Evolutionary conservation across 2,329 filamentous ascomycete species (phyloP), one percentile per base, ranked within the genome.

Genomic region (Penicillium digitatum): DNA sequence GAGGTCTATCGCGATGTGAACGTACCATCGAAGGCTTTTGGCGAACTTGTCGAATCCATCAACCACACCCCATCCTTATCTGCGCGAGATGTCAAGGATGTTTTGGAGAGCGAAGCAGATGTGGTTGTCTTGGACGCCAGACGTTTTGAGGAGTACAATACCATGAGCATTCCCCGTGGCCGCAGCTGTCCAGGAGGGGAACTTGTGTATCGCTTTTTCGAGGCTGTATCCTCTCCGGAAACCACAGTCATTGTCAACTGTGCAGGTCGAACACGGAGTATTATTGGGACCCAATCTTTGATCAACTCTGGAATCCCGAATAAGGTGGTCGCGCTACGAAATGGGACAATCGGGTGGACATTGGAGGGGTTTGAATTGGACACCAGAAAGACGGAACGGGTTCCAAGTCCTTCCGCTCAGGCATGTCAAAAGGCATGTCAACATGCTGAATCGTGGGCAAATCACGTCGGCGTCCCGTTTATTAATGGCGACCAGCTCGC

Each of bases 311-410:
- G 58, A 2, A 55, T 70, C 11, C 61, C 60, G 0, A 68, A 70
- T 44, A 66, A 60, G 43, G 66, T 70, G 8, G 38, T 66, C 34
- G 68, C 68, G 5, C 62, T 70, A 7, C 55, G 62, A 29, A 69
- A 70, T 50, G 68, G 68, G 11, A 70, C 68, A 6, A 70, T 70
- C 37, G 68, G 68, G 14, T 70, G 68, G 68, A 69, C 65, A 10
- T 55, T 70, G 45, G 67, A 63, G 4, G 66, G 65, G 0, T 48
- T 69, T 24, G 53, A 63, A 29, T 49, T 70, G n/a, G 65, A 70
- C 6, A 61, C 54, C 1, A 47, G 57, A 8, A 64, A 61, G 54
- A 58, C 54, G 11, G 56, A 61, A 45, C 59, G 58, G 5, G 54
- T 60, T 55, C 40, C 56, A 46, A 35, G 29, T 5, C 56, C 59